Percentiles rank a stretch among this genome's conserved stretches.
These are phyloP conservation scores for Sporobolus alterniflorus DNA, from an alignment of 202 grass and related monocot genomes.

Conservation along the genomic window DNA sequence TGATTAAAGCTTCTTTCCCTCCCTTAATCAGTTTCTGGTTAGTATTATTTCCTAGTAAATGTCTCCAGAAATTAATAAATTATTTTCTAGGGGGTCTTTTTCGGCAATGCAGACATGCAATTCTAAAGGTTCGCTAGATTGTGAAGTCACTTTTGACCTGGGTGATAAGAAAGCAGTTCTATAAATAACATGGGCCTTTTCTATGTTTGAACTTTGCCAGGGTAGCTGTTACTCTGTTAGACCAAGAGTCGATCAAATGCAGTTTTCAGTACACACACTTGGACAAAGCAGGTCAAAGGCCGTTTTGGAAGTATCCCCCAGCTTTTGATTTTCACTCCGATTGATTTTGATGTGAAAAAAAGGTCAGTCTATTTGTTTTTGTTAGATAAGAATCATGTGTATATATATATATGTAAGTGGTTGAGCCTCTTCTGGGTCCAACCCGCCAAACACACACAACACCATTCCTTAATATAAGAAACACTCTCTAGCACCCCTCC, in stretches of 20 bases:
- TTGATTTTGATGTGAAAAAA: neutral
- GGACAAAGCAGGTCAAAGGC: neutral
- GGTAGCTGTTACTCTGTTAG: neutral
- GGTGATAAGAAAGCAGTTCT: conserved; percentile 12
- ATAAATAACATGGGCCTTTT: neutral
- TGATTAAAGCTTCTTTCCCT: neutral
- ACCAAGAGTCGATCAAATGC: neutral
- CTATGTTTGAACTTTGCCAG: neutral
- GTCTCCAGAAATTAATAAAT: neutral
- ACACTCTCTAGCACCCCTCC: too few species aligned
- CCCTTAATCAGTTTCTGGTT: neutral
- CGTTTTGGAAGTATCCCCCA: conserved; percentile 28
- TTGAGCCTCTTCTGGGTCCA: too few species aligned
- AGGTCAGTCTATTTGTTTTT: neutral
- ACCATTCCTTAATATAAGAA: too few species aligned
- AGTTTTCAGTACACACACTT: conserved; percentile 24
- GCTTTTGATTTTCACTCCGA: neutral
- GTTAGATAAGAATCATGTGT: too few species aligned
- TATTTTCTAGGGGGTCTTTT: conserved; percentile 13
- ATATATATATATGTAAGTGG: too few species aligned
- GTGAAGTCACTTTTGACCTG: conserved; percentile 7
- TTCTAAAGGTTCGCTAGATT: conserved; percentile 32
- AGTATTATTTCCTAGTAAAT: neutral
- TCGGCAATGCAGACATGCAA: conserved; percentile 3
- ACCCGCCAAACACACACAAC: too few species aligned